Evolutionary conservation across 352 stramenopile genomes (phyloP).

Genomic region (Phytophthora uliginosa): DNA sequence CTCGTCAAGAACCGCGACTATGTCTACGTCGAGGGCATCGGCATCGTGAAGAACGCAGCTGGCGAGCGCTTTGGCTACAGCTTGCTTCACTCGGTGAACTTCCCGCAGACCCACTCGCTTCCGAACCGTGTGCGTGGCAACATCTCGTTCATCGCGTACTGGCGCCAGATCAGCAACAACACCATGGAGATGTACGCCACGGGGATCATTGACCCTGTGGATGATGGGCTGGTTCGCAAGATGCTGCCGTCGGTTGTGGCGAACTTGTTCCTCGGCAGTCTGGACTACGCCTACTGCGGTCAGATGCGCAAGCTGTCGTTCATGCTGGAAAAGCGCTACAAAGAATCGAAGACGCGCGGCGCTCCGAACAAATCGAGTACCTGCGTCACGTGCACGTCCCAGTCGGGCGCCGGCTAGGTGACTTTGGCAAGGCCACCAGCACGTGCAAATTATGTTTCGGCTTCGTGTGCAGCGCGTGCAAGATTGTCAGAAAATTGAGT

Average conservation of each 20-base stretch:
- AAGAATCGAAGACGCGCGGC: neutral
- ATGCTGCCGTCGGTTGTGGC: neutral
- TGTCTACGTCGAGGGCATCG: neutral
- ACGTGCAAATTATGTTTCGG: neutral
- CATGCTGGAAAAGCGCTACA: neutral
- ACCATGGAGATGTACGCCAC: neutral
- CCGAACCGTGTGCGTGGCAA: neutral
- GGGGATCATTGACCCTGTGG: neutral
- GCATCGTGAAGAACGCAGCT: neutral
- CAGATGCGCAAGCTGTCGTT: neutral
- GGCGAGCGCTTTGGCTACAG: neutral
- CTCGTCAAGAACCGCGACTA: slow-evolving; percentile 1
- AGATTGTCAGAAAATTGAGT: slow-evolving; percentile 17
- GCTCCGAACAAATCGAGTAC: neutral
- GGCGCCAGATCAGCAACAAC: neutral
- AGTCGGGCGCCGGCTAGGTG: neutral
- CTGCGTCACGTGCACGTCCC: neutral
- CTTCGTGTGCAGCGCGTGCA: slow-evolving; percentile 5
- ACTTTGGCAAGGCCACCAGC: neutral
- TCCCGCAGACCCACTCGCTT: neutral
- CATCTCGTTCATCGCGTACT: slow-evolving; percentile 1
- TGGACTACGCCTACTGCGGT: neutral
- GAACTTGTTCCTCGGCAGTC: neutral
- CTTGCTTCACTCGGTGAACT: neutral
- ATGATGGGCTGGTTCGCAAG: neutral